Base-by-base conservation (phyloP, 2,329 filamentous ascomycete species). In the Nakataea oryzae region DNA sequence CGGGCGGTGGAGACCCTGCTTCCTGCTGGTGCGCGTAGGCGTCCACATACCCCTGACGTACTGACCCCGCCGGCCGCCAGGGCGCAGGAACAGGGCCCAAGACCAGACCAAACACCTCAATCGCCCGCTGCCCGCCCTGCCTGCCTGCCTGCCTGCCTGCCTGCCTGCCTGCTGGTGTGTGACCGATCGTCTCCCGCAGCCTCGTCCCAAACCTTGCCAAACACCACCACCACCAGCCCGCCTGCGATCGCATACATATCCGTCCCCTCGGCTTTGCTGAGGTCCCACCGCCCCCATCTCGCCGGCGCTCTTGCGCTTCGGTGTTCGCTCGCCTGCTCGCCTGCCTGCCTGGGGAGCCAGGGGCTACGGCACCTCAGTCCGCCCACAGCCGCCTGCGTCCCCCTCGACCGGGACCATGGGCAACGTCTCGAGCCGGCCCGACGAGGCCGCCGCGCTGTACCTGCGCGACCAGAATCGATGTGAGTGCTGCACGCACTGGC, bases 391-490 rank as follows among this genome's bases (percentile, higher is more conserved):
- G 17, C 24, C 41, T 6, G 24, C 21, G 17, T n/a, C 56, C 29
- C 28, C 26, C 9, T 32, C 56, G 28, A 29, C 9, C 29, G n/a
- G 66, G 78, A 83, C 76, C 74, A 99, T 99, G 95, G 95, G 95
- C 73, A 92, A 89, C 79, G 87, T 97, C 76, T 88, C 86, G 75
- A 97, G 93, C 81, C 89, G 87, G 76, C 86, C 88, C 70, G 93
- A 96, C 70, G 93, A 97, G 71, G 90, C 86, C 73, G 83, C 86
- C 69, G 78, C 85, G 70, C 79, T 97, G 73, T 96, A 89, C 74
- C 81, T 97, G 73, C 89, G 90, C 78, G 95, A 99, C 74, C 95
- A 96, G 81, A 90, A 85, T 74, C 87, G 92, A 82, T 86, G 95
- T 97, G 82, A 73, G 88, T 79, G 70, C 69, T n/a, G 26, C 58